Evolutionary conservation across 345 rosid genomes (phyloP), one percentile per base, ranked within the genome.

Genomic region (Pugionium dolabratum): DNA sequence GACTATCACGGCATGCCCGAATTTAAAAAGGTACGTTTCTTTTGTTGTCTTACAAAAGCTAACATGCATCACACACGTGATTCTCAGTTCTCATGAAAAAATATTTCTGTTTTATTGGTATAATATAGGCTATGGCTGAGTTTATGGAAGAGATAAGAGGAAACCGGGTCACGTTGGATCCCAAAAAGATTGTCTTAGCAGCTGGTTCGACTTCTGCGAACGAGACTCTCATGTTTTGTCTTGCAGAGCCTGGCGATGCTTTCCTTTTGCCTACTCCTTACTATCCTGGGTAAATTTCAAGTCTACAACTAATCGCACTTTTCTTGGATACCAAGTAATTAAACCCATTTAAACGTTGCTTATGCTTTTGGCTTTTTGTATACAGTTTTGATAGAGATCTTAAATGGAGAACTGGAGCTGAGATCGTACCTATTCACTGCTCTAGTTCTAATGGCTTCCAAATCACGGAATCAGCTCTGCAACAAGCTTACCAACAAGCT

Each of bases 131-230:
- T 43, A 71, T 89, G 75, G 92, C 82, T 9, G 86, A 89, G 39
- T 89, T 83, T 71, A 89, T 89, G 96, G 66, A 85, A n/a, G 90
- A 86, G 74, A 84, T 89, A 34, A 86, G 96, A 78, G 96, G 86
- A 66, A 86, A 84, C 73, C 69, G 79, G 71, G 92, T 86, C 7
- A 84, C 71, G 7, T 86, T 89, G 34, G 85, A 86, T 50, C 75
- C 84, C 11, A 78, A 71, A 54, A 79, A 83, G 3, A 56, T 86
- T 6, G 90, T 89, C 18, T 84, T 89, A 62, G 82, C 90, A 0
- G 96, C 96, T 25, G 96, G 96, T 72, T 86, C 96, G 49, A 89
- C 96, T 10, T 80, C 96, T 3, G 96, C 96, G 1, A 89, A 89
- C 70, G 96, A 89, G 73, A 81, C 87, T 35, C 87, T 89, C 67